phyloP scores from a whole-genome alignment of 495 filamentous ascomycete genomes.

The Hypoxylon perforatum region DNA sequence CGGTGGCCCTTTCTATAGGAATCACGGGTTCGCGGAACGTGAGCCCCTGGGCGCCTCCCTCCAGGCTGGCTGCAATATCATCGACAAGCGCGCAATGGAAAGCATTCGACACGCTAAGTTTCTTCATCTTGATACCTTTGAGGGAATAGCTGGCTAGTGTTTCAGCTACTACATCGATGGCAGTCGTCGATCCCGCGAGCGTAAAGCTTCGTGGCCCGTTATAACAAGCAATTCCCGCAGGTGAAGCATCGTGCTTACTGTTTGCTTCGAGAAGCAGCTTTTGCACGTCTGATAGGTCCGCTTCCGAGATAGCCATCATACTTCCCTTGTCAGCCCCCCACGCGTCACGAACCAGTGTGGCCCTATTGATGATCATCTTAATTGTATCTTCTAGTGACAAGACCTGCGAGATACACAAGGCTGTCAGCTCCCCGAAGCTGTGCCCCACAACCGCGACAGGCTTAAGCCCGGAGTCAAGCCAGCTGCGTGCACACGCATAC shows the following conservation, averaged over 20 bases:
- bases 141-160: conserved; percentile 12
- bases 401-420: conserved; percentile 52
- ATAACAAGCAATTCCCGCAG: conserved; percentile 61
- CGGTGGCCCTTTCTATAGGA: conserved; percentile 28
- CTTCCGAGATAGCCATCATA: conserved; percentile 59
- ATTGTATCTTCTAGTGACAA: conserved; percentile 53
- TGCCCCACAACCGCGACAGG: conserved; percentile 57
- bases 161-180: conserved; percentile 47
- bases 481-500: conserved; percentile 57
- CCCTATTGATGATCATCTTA: conserved; percentile 53
- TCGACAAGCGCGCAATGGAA: conserved; percentile 58
- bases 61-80: conserved; percentile 47
- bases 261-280: conserved; percentile 33
- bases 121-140: conserved; percentile 39
- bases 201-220: conserved; percentile 62
- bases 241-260: conserved; percentile 4
- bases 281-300: conserved; percentile 37
- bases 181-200: conserved; percentile 53
- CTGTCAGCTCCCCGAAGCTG: conserved; percentile 64
- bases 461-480: conserved; percentile 59
- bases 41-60: conserved; percentile 38
- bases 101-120: conserved; percentile 56
- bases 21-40: conserved; percentile 38
- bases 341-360: conserved; percentile 46
- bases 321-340: conserved; percentile 56